A percentile compares a stretch with the other conserved stretches of the same genome.
Evolutionary conservation across 139 green algal species (phyloP).

Genomic region (Asterochloris erici): DNA sequence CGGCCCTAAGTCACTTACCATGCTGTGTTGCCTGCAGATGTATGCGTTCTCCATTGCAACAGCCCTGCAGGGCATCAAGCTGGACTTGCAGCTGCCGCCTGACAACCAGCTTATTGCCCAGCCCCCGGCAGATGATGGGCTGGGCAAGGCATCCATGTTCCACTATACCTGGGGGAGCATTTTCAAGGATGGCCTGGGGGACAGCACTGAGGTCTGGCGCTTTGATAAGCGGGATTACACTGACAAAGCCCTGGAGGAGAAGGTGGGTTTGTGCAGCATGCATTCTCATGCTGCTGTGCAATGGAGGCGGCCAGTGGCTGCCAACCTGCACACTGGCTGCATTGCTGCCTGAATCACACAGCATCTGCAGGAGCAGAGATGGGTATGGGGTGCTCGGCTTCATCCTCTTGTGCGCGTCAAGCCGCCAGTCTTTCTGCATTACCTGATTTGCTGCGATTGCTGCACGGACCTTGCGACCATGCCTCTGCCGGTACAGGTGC

Average conservation of each 20-base stretch:
- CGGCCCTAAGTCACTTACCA: too few relatives aligned
- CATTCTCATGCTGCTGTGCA: neutral
- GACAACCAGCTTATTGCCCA: constrained; percentile 69
- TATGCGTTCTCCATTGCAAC: constrained; percentile 50
- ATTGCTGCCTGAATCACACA: neutral
- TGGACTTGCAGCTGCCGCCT: constrained; percentile 36
- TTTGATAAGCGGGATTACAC: constrained; percentile 75
- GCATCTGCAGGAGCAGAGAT: neutral
- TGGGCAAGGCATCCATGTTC: constrained; percentile 66
- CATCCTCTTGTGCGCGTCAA: too few relatives aligned
- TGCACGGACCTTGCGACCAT: neutral
- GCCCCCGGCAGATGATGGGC: constrained; percentile 70
- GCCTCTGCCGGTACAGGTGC: constrained; percentile 34
- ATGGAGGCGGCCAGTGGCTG: neutral
- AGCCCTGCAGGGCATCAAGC: constrained; percentile 39
- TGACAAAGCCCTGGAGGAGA: constrained; percentile 28
- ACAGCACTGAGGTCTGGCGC: constrained; percentile 63
- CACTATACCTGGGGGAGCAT: constrained; percentile 88
- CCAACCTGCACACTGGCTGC: neutral
- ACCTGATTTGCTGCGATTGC: neutral
- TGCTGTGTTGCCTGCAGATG: constrained; percentile 3
- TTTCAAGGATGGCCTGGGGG: constrained; percentile 26
- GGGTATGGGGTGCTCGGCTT: neutral
- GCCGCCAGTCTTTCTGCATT: neutral
- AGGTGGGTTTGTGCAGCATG: constrained; percentile 35